These are phyloP conservation scores for Psophocarpus tetragonolobus DNA, from an alignment of 306 rosid genomes.

Conservation along the genomic window DNA sequence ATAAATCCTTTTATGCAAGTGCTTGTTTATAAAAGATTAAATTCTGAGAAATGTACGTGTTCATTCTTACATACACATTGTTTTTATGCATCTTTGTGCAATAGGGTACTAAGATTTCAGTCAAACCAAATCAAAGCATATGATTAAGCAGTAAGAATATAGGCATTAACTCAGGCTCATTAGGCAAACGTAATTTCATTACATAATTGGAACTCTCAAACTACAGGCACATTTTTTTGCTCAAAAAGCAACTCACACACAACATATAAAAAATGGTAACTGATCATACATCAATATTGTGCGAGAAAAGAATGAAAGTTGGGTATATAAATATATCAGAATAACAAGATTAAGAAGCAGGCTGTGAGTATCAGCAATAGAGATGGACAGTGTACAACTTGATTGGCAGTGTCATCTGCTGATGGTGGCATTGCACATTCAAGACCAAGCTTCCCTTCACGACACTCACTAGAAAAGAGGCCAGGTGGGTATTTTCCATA, in stretches of 20 bases:
- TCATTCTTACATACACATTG: neutral
- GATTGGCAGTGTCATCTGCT: slow-evolving; percentile 38
- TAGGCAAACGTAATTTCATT: neutral
- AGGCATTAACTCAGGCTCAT: neutral
- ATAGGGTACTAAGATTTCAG: neutral
- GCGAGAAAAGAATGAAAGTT: slow-evolving; percentile 27
- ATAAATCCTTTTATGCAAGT: neutral
- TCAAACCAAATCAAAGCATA: neutral
- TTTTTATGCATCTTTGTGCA: neutral
- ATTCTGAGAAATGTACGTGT: neutral
- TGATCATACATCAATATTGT: slow-evolving; percentile 14
- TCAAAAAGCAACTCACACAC: neutral
- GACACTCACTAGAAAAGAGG: slow-evolving; percentile 79
- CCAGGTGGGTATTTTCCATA: slow-evolving; percentile 95
- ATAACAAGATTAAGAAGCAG: slow-evolving; percentile 41
- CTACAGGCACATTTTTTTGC: neutral
- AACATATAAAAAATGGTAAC: neutral
- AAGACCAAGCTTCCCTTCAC: slow-evolving; percentile 67
- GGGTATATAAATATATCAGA: slow-evolving; percentile 36
- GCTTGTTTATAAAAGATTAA: neutral
- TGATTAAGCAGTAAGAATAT: neutral
- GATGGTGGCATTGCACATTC: slow-evolving; percentile 72
- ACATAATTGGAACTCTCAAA: neutral
- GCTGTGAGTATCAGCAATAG: slow-evolving; percentile 41
- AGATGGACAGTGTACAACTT: slow-evolving; percentile 42